Conservation (phyloP, 179 eudicot species). For the Beta corolliflora region DNA sequence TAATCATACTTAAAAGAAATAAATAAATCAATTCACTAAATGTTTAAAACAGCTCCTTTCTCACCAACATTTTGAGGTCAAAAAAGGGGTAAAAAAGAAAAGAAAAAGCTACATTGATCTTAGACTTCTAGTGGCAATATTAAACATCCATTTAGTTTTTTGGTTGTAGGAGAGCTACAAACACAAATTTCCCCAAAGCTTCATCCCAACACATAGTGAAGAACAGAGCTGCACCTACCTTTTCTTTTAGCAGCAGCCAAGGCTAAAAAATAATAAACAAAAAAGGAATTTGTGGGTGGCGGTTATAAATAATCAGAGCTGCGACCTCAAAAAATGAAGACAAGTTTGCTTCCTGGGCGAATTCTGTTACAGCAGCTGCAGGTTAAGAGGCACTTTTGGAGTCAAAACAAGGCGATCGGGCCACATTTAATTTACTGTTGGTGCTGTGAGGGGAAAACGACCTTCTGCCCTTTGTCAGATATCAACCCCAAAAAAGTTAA, state of each 20-base stretch:
- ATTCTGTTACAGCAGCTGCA: slow-evolving; percentile 35
- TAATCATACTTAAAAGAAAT: slow-evolving; percentile 33
- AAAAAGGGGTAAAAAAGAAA: slow-evolving; percentile 11
- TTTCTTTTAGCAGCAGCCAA: slow-evolving; percentile 30
- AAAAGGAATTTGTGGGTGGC: slow-evolving; percentile 33
- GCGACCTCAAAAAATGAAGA: slow-evolving; percentile 27
- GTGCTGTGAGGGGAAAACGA: slow-evolving; percentile 34
- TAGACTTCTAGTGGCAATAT: slow-evolving; percentile 44
- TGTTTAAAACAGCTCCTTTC: slow-evolving; percentile 30
- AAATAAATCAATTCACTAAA: slow-evolving; percentile 40
- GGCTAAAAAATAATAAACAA: slow-evolving; percentile 39
- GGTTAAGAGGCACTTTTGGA: slow-evolving; percentile 36
- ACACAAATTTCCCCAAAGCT: slow-evolving; percentile 38
- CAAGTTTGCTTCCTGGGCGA: slow-evolving; percentile 28
- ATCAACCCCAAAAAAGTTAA: slow-evolving; percentile 33
- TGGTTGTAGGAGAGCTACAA: slow-evolving; percentile 66
- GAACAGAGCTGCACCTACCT: slow-evolving; percentile 38
- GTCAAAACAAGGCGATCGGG: slow-evolving; percentile 31
- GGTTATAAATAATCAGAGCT: slow-evolving; percentile 37
- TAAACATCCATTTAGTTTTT: slow-evolving; percentile 34
- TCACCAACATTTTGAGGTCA: slow-evolving; percentile 27
- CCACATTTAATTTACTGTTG: slow-evolving; percentile 29
- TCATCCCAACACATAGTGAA: slow-evolving; percentile 39
- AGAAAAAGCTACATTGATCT: slow-evolving; percentile 37
- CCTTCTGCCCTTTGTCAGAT: slow-evolving; percentile 26